These are phyloP conservation scores for Suillus discolor DNA, from an alignment of 768 basidiomycete genomes.

Conservation along the genomic window DNA sequence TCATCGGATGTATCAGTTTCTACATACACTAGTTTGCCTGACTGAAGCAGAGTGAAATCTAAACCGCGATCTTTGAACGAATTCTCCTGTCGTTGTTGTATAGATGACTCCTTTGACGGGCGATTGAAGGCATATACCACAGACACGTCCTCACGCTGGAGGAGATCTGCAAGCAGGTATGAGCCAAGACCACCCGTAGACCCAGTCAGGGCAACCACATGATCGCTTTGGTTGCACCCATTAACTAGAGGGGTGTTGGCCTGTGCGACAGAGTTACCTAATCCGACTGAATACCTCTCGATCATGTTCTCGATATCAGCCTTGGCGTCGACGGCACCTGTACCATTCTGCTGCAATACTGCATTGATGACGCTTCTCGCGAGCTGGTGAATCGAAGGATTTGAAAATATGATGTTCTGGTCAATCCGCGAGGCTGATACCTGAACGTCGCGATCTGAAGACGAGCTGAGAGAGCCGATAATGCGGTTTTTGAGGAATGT, in stretches of 20 bases:
- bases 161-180: conserved; percentile 34
- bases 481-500: conserved; percentile 31
- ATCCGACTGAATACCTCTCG: conserved; percentile 36
- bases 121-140: conserved; percentile 39
- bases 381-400: conserved; percentile 43
- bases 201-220: conserved; percentile 41
- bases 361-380: conserved; percentile 24
- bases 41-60: conserved; percentile 26
- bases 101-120: conserved; percentile 16
- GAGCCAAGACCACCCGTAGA: conserved; percentile 45
- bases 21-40: conserved; percentile 37
- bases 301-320: conserved; percentile 40
- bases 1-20: conserved; percentile 34
- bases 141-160: conserved; percentile 23
- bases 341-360: conserved; percentile 4
- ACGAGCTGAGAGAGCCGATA: conserved; percentile 29
- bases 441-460: conserved; percentile 29
- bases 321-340: conserved; percentile 13
- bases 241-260: conserved; percentile 6
- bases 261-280: conserved; percentile 17
- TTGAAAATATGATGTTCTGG: conserved; percentile 36
- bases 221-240: conserved; percentile 8
- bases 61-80: conserved; percentile 36
- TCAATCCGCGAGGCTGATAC: conserved; percentile 29
- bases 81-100: conserved; percentile 28